Conservation (phyloP, 805 yeast species). For the Saturnispora besseyi region DNA sequence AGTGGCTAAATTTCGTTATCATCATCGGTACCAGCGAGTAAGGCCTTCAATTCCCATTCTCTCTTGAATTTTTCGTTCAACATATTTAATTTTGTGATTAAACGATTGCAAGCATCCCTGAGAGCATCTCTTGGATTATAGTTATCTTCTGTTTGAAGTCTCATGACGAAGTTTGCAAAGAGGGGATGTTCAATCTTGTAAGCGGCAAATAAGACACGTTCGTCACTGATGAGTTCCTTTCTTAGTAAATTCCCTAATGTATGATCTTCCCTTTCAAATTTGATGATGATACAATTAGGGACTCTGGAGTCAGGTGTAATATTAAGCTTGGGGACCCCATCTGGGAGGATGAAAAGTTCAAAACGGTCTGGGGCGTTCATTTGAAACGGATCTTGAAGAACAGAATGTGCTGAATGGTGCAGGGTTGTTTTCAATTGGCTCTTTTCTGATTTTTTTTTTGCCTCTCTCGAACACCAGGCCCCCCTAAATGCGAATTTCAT, state of each 20-base stretch:
- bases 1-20: conserved; percentile 24
- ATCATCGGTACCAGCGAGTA: conserved; percentile 46
- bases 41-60: conserved; percentile 88
- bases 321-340: conserved; percentile 88
- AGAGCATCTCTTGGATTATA: conserved; percentile 87
- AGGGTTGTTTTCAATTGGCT: background rate
- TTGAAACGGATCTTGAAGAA: background rate
- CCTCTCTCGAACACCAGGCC: background rate
- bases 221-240: conserved; percentile 78
- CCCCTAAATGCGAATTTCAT: background rate
- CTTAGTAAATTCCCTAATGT: conserved; percentile 87
- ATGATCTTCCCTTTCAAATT: conserved; percentile 95
- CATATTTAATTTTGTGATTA: conserved; percentile 69
- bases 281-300: conserved; percentile 87
- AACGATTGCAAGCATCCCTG: conserved; percentile 76
- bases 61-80: conserved; percentile 72
- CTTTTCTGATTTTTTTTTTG: background rate
- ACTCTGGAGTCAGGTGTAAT: conserved; percentile 91
- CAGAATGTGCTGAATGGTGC: background rate
- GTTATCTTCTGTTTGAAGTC: conserved; percentile 94
- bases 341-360: conserved; percentile 94
- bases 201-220: conserved; percentile 90
- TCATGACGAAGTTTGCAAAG: conserved; percentile 88
- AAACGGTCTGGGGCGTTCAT: conserved; percentile 99
- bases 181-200: conserved; percentile 97